These are phyloP conservation scores for Dillenia turbinata DNA, from an alignment of 164 flowering plant genomes.

Conservation along the genomic window DNA sequence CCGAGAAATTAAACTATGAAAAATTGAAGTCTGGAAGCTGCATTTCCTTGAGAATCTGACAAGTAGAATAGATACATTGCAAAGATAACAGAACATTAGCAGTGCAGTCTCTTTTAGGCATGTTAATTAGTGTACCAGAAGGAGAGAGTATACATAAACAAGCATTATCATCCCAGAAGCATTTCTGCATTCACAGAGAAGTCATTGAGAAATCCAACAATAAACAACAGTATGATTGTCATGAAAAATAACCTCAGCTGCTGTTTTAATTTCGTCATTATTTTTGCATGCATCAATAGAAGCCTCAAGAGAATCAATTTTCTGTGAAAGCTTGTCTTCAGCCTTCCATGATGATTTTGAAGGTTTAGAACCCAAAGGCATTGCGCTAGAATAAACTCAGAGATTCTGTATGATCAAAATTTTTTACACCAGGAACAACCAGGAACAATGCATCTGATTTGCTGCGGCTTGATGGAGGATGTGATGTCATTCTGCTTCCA, in stretches of 20 bases:
- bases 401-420: slow-evolving; percentile 59
- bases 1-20: background rate
- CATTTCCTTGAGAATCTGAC: slow-evolving; percentile 77
- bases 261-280: slow-evolving; percentile 74
- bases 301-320: slow-evolving; percentile 70
- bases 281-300: slow-evolving; percentile 69
- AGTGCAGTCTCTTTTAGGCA: too few relatives aligned
- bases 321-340: slow-evolving; percentile 49
- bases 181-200: background rate
- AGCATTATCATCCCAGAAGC: slow-evolving; percentile 2
- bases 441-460: slow-evolving; percentile 48
- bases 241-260: slow-evolving; percentile 57
- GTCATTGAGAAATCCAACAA: too few relatives aligned
- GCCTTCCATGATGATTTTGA: slow-evolving; percentile 61
- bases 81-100: too few relatives aligned
- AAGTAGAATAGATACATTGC: slow-evolving; percentile 10
- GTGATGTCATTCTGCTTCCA: slow-evolving; percentile 64
- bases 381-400: slow-evolving; percentile 59
- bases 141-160: background rate
- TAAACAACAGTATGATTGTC: too few relatives aligned
- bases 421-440: slow-evolving; percentile 74
- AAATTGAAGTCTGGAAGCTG: slow-evolving; percentile 35
- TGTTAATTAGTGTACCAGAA: background rate
- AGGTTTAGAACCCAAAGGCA: slow-evolving; percentile 65
- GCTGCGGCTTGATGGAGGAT: slow-evolving; percentile 39